Conservation (phyloP, 129 eudicot species). For the Tagetes erecta region DNA sequence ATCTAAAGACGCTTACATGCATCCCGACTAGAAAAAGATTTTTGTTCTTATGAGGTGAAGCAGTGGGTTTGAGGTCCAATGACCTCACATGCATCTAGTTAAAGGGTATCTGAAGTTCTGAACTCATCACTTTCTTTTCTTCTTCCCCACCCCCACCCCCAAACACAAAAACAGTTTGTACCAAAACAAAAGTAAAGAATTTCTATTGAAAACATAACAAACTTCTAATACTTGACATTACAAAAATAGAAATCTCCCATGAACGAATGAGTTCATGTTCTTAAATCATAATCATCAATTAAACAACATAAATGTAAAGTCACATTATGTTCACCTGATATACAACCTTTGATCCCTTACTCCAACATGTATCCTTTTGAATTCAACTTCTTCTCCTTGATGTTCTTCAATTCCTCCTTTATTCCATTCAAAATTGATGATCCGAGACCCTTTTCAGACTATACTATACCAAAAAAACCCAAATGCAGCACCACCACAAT, state of each 20-base stretch:
- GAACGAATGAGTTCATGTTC: not conserved
- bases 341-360: constrained; percentile 32
- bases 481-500: constrained; percentile 31
- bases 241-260: not conserved
- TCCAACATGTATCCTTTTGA: constrained; percentile 6
- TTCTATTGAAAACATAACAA: too few relatives aligned
- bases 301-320: constrained; percentile 30
- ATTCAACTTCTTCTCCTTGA: constrained; percentile 30
- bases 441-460: constrained; percentile 27
- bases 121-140: too few relatives aligned
- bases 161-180: too few relatives aligned
- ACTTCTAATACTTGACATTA: not conserved
- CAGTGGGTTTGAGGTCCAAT: too few relatives aligned
- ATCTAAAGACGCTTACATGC: too few relatives aligned
- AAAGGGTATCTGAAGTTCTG: too few relatives aligned
- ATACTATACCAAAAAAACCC: constrained; percentile 39
- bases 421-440: constrained; percentile 31
- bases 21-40: too few relatives aligned
- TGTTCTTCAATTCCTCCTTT: constrained; percentile 13
- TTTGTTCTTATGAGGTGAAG: too few relatives aligned
- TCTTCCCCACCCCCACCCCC: too few relatives aligned
- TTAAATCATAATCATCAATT: too few relatives aligned
- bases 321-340: constrained; percentile 38
- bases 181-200: too few relatives aligned
- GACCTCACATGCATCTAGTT: too few relatives aligned